Percentiles rank a stretch among this genome's conserved stretches.
These are phyloP conservation scores for Phytophthora sojae DNA, from an alignment of 352 stramenopile species.

Conservation along the genomic window DNA sequence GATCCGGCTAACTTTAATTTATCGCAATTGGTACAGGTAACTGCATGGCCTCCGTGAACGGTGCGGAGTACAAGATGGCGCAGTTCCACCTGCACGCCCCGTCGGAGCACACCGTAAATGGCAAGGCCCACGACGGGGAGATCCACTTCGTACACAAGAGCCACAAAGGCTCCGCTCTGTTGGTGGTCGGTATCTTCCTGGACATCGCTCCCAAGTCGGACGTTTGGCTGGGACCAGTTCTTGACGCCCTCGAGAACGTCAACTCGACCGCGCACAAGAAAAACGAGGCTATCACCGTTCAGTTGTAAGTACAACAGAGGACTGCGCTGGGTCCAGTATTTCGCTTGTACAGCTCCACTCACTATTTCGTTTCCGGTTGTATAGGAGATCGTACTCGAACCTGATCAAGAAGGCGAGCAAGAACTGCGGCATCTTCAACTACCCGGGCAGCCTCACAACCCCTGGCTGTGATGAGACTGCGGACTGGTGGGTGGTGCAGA, in stretches of 20 bases:
- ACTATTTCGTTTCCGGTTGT: conserved; percentile 1
- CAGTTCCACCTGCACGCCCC: conserved; percentile 65
- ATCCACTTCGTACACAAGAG: conserved; percentile 71
- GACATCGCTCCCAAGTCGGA: conserved; percentile 26
- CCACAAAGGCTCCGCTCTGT: conserved; percentile 38
- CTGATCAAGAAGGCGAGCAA: conserved; percentile 26
- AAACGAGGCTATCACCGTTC: conserved; percentile 20
- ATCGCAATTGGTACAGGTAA: conserved; percentile 16
- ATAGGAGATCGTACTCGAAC: conserved; percentile 46
- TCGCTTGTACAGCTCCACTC: conserved; percentile 1
- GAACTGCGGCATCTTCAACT: conserved; percentile 56
- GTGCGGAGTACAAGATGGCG: conserved; percentile 27
- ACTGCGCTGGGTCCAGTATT: neutral
- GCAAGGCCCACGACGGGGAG: conserved; percentile 52
- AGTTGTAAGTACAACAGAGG: conserved; percentile 29
- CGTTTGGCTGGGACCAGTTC: conserved; percentile 41
- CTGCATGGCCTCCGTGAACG: conserved; percentile 15
- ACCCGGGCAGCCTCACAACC: conserved; percentile 72
- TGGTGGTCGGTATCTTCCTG: conserved; percentile 56
- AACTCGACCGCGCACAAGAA: conserved; percentile 21
- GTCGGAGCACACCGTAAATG: conserved; percentile 68
- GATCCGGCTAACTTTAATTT: too few relatives aligned
- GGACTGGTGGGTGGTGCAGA: conserved; percentile 73
- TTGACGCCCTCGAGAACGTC: conserved; percentile 43
- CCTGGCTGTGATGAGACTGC: conserved; percentile 60